Evolutionary conservation across 495 filamentous ascomycete species (phyloP).

Genomic region (Haplographium delicatum): DNA sequence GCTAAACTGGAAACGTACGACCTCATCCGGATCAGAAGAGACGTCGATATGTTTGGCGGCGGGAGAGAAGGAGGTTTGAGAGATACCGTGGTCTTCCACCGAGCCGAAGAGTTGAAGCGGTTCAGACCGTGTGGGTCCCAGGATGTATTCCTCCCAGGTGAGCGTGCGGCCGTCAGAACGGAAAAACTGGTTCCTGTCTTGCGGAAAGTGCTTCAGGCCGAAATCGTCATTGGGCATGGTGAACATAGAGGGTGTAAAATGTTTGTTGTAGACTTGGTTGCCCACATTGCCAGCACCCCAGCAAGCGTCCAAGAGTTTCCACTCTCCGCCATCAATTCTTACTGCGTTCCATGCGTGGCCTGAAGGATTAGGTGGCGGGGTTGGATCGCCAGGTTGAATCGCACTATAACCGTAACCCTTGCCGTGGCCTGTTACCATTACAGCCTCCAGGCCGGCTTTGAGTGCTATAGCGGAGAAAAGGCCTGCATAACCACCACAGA

Average conservation of each 20-base stretch:
- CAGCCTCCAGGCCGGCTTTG: constrained; percentile 64
- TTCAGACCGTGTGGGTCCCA: constrained; percentile 39
- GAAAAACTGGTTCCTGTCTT: constrained; percentile 61
- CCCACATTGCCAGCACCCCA: constrained; percentile 80
- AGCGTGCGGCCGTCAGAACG: constrained; percentile 52
- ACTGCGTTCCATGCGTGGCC: constrained; percentile 94
- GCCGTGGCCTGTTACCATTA: constrained; percentile 73
- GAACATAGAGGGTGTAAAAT: constrained; percentile 68
- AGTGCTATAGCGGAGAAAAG: constrained; percentile 70
- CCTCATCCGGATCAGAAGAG: constrained; percentile 32
- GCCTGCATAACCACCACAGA: constrained; percentile 89
- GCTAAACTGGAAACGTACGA: constrained; percentile 69
- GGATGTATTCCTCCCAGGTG: constrained; percentile 76
- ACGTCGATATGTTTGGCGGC: constrained; percentile 51
- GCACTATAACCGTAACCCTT: constrained; percentile 73
- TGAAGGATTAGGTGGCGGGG: constrained; percentile 49
- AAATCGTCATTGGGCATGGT: constrained; percentile 79
- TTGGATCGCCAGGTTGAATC: constrained; percentile 44
- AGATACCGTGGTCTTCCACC: constrained; percentile 55
- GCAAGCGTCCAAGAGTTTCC: constrained; percentile 89
- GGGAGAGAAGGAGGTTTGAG: constrained; percentile 57
- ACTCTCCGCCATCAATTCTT: constrained; percentile 73
- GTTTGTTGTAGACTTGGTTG: constrained; percentile 51
- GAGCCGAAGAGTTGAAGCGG: constrained; percentile 38
- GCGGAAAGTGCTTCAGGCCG: constrained; percentile 72